A percentile compares a stretch with the other conserved stretches of the same genome.
phyloP scores from a whole-genome alignment of 257 asterid genomes.

The Fraxinus americana region DNA sequence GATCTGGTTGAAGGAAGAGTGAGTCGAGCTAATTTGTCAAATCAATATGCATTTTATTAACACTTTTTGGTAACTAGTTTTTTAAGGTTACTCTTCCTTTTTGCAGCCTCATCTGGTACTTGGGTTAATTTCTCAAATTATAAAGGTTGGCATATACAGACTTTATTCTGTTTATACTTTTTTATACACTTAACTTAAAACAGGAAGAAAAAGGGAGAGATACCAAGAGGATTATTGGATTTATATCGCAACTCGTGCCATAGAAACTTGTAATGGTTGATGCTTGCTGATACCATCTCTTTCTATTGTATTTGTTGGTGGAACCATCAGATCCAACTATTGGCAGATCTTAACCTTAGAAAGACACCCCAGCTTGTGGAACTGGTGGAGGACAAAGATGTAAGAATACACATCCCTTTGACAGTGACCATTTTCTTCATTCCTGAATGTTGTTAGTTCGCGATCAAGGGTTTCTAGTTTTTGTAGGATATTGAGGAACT shows the following conservation, averaged over 20 bases:
- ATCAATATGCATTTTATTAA: slow-evolving; percentile 14
- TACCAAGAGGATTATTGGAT: slow-evolving; percentile 14
- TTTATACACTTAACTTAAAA: neutral
- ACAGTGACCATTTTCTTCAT: neutral
- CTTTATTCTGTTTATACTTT: slow-evolving; percentile 17
- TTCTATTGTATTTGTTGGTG: slow-evolving; percentile 25
- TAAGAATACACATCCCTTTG: slow-evolving; percentile 30
- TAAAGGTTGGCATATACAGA: slow-evolving; percentile 64
- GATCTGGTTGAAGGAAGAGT: slow-evolving; percentile 98
- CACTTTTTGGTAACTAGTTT: slow-evolving; percentile 16
- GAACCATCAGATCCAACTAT: slow-evolving; percentile 74
- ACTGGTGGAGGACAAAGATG: slow-evolving; percentile 90
- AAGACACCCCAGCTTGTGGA: slow-evolving; percentile 98
- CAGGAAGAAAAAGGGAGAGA: neutral
- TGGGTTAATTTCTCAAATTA: slow-evolving; percentile 93
- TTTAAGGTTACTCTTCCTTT: slow-evolving; percentile 13
- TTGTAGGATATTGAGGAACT: slow-evolving; percentile 96
- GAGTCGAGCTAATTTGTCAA: slow-evolving; percentile 40
- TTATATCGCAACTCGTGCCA: neutral
- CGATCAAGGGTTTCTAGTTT: slow-evolving; percentile 34
- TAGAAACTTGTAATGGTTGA: neutral
- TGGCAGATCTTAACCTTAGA: slow-evolving; percentile 97
- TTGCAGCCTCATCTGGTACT: slow-evolving; percentile 95
- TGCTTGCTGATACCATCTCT: slow-evolving; percentile 27
- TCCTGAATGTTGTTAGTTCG: slow-evolving; percentile 18